Percentiles rank a stretch among this genome's conserved stretches.
Conservation (phyloP, 2,329 filamentous ascomycete species). For the Cercospora zeina region DNA sequence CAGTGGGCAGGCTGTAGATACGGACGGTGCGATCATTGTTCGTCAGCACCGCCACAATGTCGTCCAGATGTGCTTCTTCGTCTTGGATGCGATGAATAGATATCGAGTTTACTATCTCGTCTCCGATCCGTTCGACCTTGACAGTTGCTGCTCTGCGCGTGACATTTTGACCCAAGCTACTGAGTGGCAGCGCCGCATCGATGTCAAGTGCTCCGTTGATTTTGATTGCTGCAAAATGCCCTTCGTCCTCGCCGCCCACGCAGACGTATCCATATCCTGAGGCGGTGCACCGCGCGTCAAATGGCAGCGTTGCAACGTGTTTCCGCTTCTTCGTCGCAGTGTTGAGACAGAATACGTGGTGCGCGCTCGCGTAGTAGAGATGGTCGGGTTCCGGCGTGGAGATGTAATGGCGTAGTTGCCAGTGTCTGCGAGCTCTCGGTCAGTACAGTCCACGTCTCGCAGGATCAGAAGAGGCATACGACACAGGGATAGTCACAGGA, state of each 20-base stretch:
- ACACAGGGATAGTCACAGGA: conserved; percentile 51
- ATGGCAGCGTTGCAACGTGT: conserved; percentile 68
- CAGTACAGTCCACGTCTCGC: conserved; percentile 30
- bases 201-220: conserved; percentile 55
- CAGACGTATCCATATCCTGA: conserved; percentile 85
- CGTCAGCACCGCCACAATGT: conserved; percentile 70
- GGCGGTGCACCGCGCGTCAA: conserved; percentile 78
- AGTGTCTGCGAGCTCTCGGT: conserved; percentile 61
- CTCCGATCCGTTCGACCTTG: conserved; percentile 60
- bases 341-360: conserved; percentile 62
- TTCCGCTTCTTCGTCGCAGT: conserved; percentile 68
- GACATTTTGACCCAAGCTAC: conserved; percentile 34
- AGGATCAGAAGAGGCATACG: conserved; percentile 46
- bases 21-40: conserved; percentile 92
- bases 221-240: conserved; percentile 80
- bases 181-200: conserved; percentile 59
- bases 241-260: conserved; percentile 78
- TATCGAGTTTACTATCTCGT: conserved; percentile 67
- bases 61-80: conserved; percentile 49
- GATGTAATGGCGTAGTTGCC: conserved; percentile 87
- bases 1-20: conserved; percentile 72
- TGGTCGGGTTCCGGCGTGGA: conserved; percentile 73
- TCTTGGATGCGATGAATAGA: conserved; percentile 61
- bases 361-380: conserved; percentile 81
- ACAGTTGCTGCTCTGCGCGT: conserved; percentile 45